These are phyloP conservation scores for Phoenix dactylifera DNA, from an alignment of 176 grass and related monocot species.

Conservation along the genomic window DNA sequence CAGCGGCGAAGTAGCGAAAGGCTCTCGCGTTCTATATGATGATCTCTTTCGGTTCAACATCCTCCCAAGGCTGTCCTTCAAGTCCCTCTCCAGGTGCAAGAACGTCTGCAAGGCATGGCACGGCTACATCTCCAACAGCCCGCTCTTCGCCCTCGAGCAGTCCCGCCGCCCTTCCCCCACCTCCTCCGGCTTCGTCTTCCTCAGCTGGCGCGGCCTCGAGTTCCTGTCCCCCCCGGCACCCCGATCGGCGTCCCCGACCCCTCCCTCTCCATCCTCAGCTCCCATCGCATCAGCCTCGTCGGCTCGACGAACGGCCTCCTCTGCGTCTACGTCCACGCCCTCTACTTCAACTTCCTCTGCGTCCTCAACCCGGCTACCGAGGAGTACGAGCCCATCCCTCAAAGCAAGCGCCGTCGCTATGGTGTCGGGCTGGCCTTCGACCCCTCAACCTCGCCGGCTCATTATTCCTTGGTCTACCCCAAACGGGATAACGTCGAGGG, in stretches of 20 bases:
- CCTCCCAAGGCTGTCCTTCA: conserved; percentile 28
- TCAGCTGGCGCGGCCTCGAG: not conserved
- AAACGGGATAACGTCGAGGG: not conserved
- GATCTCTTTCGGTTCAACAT: not conserved
- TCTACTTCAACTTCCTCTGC: conserved; percentile 5
- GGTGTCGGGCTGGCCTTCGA: conserved; percentile 9
- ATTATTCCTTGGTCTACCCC: not conserved
- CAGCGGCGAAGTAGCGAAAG: no score
- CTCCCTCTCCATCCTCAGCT: conserved; percentile 16
- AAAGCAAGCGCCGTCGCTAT: no score
- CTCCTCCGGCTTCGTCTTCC: conserved; percentile 29
- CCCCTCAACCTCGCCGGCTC: not conserved
- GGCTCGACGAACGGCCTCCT: conserved; percentile 53
- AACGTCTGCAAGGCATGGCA: conserved; percentile 35
- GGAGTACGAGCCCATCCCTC: conserved; percentile 20
- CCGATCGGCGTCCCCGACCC: conserved; percentile 10
- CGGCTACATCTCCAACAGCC: conserved; percentile 27
- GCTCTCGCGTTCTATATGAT: no score
- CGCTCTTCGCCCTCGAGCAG: not conserved
- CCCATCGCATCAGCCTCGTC: conserved; percentile 23
- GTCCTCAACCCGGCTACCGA: conserved; percentile 33
- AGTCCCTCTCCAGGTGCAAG: conserved; percentile 33
- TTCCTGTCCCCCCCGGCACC: not conserved
- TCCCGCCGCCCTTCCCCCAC: conserved; percentile 22
- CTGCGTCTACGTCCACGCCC: conserved; percentile 13